Base-by-base conservation (phyloP, 2,329 filamentous ascomycete genomes). In the Furcasterigmium furcatum region DNA sequence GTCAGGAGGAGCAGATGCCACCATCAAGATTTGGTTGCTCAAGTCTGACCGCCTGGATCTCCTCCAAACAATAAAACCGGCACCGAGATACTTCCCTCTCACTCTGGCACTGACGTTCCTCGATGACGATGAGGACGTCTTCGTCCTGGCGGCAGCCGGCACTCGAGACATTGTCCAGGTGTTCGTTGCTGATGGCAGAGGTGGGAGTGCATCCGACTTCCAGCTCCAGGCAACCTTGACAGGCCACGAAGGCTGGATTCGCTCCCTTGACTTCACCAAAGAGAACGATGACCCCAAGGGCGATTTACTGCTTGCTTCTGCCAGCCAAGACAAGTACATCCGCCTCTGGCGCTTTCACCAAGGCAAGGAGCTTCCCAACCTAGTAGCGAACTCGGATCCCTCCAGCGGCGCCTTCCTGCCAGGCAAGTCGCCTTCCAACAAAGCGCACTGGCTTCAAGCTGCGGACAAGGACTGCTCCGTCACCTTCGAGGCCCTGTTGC, bases 251-350 rank as follows among this genome's bases (percentile, higher is more conserved):
- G 92, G 88, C 46, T 99, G 94, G 94, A 83, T 99, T 39, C 79
- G 92, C 40, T 92, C 90, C 13, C 73, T 99, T 12, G 85, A 85
- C 51, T 94, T 99, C 54, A 79, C 81, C 2, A 72, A 71, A 48
- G 88, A 94, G 59, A 76, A 66, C 13, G 60, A 70, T 3, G 67
- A 69, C 19, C 53, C 66, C 1, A 64, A 70, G 1, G 79, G 80
- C 43, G 91, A 96, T 61, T 62, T 95, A 4, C 68, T 97, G 19
- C 77, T 99, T 18, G 90, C 92, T 1, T 97, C 92, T 10, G 91
- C 91, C 19, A 97, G 92, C 61, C 94, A 99, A 64, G 94, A 99
- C 66, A 96, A 95, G 68, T 99, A 97, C 58, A 85, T 97, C 48
- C 87, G 94, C 34, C 78, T 99, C 29, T 99, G 94, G 94, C 82